A percentile compares a stretch with the other conserved stretches of the same genome.
Conservation (phyloP, 768 basidiomycete species). For the Serendipita sp. region DNA sequence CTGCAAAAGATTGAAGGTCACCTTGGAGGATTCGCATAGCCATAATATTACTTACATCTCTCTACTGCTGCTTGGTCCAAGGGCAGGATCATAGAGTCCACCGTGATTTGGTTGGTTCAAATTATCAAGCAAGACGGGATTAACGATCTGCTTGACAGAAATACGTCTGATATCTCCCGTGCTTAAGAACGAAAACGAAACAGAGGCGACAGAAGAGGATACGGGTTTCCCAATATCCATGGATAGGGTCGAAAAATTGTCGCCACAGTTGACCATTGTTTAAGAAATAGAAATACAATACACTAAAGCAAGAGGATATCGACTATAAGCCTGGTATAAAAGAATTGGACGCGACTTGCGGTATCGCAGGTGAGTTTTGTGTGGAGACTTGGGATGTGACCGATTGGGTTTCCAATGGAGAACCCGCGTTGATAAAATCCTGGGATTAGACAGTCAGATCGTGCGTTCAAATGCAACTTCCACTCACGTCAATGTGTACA, state of each 20-base stretch:
- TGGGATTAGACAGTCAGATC: background rate
- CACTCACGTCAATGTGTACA: conserved; percentile 59
- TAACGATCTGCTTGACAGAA: conserved; percentile 94
- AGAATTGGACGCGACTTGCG: background rate
- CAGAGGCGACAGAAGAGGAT: conserved; percentile 63
- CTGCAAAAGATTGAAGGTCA: conserved; percentile 25
- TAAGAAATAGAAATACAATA: background rate
- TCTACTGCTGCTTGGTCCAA: conserved; percentile 74
- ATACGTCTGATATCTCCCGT: conserved; percentile 78
- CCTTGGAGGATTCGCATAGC: conserved; percentile 2
- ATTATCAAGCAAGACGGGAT: conserved; percentile 84
- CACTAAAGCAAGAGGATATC: background rate
- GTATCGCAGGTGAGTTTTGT: background rate
- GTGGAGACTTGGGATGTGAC: background rate
- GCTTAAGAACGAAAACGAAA: conserved; percentile 88
- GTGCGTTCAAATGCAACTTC: conserved; percentile 7
- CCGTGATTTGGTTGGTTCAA: conserved; percentile 81
- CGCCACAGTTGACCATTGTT: background rate
- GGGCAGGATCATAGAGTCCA: conserved; percentile 86
- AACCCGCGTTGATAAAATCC: conserved; percentile 3
- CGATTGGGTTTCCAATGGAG: background rate
- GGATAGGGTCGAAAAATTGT: background rate
- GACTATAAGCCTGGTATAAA: background rate
- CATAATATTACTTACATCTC: conserved; percentile 57
- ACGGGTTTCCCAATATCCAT: conserved; percentile 90